Evolutionary conservation across 2,329 filamentous ascomycete genomes (phyloP).

Genomic region (Chrysoporthe austroafricana): DNA sequence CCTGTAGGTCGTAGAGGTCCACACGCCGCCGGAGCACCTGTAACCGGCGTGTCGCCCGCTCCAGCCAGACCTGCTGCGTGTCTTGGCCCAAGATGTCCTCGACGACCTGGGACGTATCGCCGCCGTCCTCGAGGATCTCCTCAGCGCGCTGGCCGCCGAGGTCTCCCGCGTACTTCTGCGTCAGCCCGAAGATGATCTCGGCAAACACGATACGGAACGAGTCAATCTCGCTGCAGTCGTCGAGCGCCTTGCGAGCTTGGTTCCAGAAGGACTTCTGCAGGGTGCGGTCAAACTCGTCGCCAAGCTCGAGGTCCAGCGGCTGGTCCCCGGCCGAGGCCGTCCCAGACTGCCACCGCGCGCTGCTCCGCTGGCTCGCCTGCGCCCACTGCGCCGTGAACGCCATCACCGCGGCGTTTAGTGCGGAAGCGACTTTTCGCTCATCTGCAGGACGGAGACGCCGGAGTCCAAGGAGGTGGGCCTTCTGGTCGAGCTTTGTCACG

Average conservation of each 20-base stretch:
- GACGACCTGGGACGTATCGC: slow-evolving; percentile 17
- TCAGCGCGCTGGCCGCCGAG: neutral
- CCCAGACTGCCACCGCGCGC: slow-evolving; percentile 21
- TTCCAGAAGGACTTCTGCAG: slow-evolving; percentile 44
- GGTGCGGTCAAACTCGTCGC: slow-evolving; percentile 43
- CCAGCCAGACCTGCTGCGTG: slow-evolving; percentile 25
- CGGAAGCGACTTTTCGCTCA: slow-evolving; percentile 48
- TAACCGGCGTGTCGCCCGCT: slow-evolving; percentile 23
- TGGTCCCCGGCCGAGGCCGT: neutral
- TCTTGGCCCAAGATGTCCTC: slow-evolving; percentile 25
- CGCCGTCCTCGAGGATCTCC: slow-evolving; percentile 7
- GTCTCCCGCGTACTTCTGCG: slow-evolving; percentile 35
- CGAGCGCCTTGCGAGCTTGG: slow-evolving; percentile 42
- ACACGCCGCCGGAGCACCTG: slow-evolving; percentile 22
- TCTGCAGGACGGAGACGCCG: slow-evolving; percentile 46
- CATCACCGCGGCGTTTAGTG: slow-evolving; percentile 53
- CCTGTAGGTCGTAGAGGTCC: slow-evolving; percentile 21
- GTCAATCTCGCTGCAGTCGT: slow-evolving; percentile 41
- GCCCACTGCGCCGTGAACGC: slow-evolving; percentile 58
- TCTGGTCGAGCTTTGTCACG: slow-evolving; percentile 51
- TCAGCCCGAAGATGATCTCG: slow-evolving; percentile 44
- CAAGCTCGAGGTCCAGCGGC: slow-evolving; percentile 24
- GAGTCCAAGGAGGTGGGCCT: slow-evolving; percentile 45
- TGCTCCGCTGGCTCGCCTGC: slow-evolving; percentile 39
- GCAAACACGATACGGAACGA: slow-evolving; percentile 44